Conservation (phyloP, 495 filamentous ascomycete genomes). For the Penicillium ochrochloron region DNA sequence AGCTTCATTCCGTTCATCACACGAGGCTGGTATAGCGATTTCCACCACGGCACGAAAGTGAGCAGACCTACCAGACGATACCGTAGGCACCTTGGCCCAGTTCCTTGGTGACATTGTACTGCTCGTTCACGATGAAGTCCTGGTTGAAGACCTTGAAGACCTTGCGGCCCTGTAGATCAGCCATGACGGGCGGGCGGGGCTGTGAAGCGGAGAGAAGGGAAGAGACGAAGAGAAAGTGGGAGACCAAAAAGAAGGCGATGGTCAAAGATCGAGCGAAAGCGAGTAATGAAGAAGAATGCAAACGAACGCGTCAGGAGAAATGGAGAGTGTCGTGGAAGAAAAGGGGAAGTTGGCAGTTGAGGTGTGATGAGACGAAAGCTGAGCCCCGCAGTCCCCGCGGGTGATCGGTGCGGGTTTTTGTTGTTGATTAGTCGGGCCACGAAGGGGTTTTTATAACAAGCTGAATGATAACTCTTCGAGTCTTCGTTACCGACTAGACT, state of each 20-base stretch:
- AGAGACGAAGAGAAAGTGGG: slow-evolving; percentile 16
- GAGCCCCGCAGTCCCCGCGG: slow-evolving; percentile 37
- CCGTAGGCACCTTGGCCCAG: slow-evolving; percentile 97
- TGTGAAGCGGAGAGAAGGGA: slow-evolving; percentile 21
- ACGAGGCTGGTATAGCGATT: not conserved
- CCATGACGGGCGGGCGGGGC: slow-evolving; percentile 54
- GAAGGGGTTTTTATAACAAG: not conserved
- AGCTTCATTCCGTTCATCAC: not conserved
- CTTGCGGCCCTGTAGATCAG: slow-evolving; percentile 83
- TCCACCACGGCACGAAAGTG: not conserved
- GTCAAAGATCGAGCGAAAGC: not conserved
- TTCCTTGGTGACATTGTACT: slow-evolving; percentile 98
- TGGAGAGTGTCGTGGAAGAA: not conserved
- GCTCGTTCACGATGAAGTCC: slow-evolving; percentile 97
- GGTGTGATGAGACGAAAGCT: slow-evolving; percentile 24
- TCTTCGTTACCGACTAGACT: not conserved
- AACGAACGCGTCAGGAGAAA: not conserved
- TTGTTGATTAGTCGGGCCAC: slow-evolving; percentile 7
- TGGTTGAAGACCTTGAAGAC: slow-evolving; percentile 99
- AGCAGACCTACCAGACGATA: slow-evolving; percentile 84
- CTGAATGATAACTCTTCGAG: not conserved
- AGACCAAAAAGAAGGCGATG: slow-evolving; percentile 13
- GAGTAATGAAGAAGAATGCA: not conserved
- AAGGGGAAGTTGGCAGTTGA: slow-evolving; percentile 10
- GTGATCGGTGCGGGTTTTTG: slow-evolving; percentile 26